Conservation (phyloP, 371 early-diverging fungal species). For the Mortierella sp. region DNA sequence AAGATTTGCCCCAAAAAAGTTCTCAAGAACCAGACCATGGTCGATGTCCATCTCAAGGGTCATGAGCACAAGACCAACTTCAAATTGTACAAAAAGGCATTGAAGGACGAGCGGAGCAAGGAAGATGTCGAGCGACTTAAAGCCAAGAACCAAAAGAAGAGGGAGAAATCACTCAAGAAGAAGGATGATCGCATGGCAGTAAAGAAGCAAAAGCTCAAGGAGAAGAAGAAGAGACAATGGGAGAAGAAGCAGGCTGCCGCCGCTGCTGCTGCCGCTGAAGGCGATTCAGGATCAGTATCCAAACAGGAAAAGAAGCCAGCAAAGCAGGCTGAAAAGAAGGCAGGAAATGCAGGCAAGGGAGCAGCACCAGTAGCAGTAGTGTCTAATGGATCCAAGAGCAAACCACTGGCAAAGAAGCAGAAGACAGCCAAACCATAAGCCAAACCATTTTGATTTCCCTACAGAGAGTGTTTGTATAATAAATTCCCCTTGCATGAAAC, state of each 20-base stretch:
- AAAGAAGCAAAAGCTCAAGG: constrained; percentile 51
- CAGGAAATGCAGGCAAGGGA: neutral
- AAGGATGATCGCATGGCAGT: constrained; percentile 38
- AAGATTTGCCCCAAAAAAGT: constrained; percentile 53
- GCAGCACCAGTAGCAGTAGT: constrained; percentile 1
- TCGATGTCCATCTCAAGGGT: constrained; percentile 48
- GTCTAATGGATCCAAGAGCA: constrained; percentile 16
- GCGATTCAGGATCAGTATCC: neutral
- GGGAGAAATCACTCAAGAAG: constrained; percentile 43
- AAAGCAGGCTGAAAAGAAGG: neutral
- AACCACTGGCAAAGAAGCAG: constrained; percentile 46
- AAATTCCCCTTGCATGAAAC: neutral
- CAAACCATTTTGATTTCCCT: neutral
- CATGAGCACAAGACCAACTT: constrained; percentile 48
- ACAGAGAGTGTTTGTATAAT: constrained; percentile 5
- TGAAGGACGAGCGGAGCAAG: constrained; percentile 44
- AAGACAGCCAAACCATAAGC: constrained; percentile 37
- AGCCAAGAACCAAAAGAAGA: constrained; percentile 50
- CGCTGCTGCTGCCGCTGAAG: constrained; percentile 15
- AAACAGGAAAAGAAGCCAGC: constrained; percentile 4
- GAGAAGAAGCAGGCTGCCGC: constrained; percentile 50
- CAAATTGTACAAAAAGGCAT: constrained; percentile 36
- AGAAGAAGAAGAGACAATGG: constrained; percentile 56
- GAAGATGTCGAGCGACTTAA: constrained; percentile 38
- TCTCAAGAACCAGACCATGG: constrained; percentile 55